Conservation (phyloP, 2,329 filamentous ascomycete genomes). For the Aspergillus sp. region DNA sequence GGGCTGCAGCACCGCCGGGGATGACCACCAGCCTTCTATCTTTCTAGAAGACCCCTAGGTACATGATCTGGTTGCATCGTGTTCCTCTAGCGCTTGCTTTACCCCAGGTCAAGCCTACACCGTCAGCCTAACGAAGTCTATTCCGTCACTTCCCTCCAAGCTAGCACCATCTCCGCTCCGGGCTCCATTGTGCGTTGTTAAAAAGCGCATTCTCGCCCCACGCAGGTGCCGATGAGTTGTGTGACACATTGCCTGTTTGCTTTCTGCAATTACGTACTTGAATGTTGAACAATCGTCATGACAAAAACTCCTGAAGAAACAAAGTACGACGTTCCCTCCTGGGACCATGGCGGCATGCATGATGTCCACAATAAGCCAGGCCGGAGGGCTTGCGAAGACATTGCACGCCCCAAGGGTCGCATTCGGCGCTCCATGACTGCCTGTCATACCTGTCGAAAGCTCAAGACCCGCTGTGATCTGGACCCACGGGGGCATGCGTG, state of each 20-base stretch:
- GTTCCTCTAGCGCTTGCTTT: conserved; percentile 13
- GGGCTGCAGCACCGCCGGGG: conserved; percentile 4
- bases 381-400: conserved; percentile 19
- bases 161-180: conserved; percentile 15
- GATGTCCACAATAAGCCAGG: conserved; percentile 20
- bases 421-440: conserved; percentile 37
- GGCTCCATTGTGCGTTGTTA: conserved; percentile 10
- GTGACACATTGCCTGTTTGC: neutral
- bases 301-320: conserved; percentile 20
- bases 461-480: conserved; percentile 36
- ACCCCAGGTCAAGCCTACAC: conserved; percentile 28
- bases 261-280: conserved; percentile 1
- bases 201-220: conserved; percentile 14
- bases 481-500: conserved; percentile 35
- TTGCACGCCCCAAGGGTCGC: conserved; percentile 27
- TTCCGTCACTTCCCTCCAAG: conserved; percentile 14
- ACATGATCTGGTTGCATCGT: conserved; percentile 11
- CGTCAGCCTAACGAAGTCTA: conserved; percentile 10
- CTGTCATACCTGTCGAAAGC: conserved; percentile 37
- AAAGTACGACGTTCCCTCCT: conserved; percentile 21
- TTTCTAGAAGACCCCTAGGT: conserved; percentile 19
- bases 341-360: conserved; percentile 26
- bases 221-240: conserved; percentile 8
- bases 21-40: conserved; percentile 13
- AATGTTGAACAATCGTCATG: conserved; percentile 19